Base-by-base conservation (phyloP, 352 stramenopile genomes). In the Phytopythium helicoides region DNA sequence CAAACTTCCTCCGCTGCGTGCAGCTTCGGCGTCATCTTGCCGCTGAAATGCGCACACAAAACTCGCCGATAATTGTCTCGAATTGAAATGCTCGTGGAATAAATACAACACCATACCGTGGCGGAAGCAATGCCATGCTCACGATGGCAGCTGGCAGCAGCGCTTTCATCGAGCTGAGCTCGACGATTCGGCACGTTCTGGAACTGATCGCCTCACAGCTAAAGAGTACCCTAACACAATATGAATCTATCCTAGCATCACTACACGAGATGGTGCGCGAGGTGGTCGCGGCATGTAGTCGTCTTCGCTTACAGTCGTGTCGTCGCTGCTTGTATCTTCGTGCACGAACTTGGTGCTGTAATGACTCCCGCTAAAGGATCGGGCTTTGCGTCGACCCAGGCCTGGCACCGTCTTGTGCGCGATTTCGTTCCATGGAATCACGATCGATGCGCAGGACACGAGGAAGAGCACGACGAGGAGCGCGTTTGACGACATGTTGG, bases 351-450 rank as follows among this genome's bases (percentile, higher is more conserved):
- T 60, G n/a, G 54, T 41, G 18, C 16, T 38, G 0, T 31, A 35
- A 34, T 22, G 28, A 4, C 33, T 22, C 19, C 26, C 44, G 15
- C 11, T 11, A 16, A 38, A 39, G 7, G 34, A 31, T 46, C 56
- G 23, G n/a, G 31, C 6, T 38, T 58, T 60, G 49, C 54, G 22
- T 26, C 58, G 45, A 1, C 46, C 14, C 33, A 40, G 15, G 6
- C 26, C 34, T 21, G 34, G 22, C 42, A 37, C 34, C n/a, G 44
- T 54, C 6, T 14, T 56, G 14, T 44, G 57, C 21, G 59, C 68
- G 33, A 76, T 53, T 26, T 59, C 53, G 50, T 78, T 55, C 72
- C 77, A 86, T 11, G 60, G 73, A 25, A 81, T 69, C 36, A 66
- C 39, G 25, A 83, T 66, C 6, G 71, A 68, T 5, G 73, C 46